phyloP scores from a whole-genome alignment of 129 eudicot species.

The Smallanthus sonchifolius region DNA sequence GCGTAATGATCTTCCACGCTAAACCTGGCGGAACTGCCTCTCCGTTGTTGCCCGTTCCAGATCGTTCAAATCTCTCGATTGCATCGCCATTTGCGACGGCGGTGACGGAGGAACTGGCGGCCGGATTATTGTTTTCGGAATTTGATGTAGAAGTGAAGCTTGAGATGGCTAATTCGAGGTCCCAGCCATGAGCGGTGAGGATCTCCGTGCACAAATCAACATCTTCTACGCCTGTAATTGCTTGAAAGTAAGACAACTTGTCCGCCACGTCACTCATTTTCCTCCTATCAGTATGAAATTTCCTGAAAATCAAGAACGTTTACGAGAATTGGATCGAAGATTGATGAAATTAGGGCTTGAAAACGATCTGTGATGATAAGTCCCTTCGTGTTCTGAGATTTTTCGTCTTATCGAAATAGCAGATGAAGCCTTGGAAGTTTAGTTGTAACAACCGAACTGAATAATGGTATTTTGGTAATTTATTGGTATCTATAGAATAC shows the following conservation, averaged over 20 bases:
- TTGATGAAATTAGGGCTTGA: constrained; percentile 15
- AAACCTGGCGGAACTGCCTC: constrained; percentile 37
- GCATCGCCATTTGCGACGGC: background rate
- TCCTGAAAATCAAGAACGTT: background rate
- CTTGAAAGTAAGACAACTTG: constrained; percentile 78
- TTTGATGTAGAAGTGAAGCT: constrained; percentile 36
- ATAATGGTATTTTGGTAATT: too few relatives aligned
- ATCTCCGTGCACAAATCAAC: constrained; percentile 74
- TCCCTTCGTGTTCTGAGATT: background rate
- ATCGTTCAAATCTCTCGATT: background rate
- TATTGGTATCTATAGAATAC: too few relatives aligned
- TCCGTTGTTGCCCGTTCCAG: constrained; percentile 16
- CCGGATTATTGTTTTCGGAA: constrained; percentile 12
- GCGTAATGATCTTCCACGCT: constrained; percentile 70
- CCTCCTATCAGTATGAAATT: background rate
- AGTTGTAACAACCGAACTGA: too few relatives aligned
- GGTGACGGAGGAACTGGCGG: constrained; percentile 24
- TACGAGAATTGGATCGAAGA: background rate
- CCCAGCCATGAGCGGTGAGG: constrained; percentile 83
- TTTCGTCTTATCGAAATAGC: too few relatives aligned
- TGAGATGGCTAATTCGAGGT: constrained; percentile 71
- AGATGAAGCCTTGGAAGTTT: too few relatives aligned
- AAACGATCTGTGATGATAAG: constrained; percentile 7
- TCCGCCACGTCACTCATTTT: constrained; percentile 68
- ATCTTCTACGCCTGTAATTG: constrained; percentile 76